Evolutionary conservation across 805 yeast genomes (phyloP).

Genomic region (Wickerhamiella hasegawae): DNA sequence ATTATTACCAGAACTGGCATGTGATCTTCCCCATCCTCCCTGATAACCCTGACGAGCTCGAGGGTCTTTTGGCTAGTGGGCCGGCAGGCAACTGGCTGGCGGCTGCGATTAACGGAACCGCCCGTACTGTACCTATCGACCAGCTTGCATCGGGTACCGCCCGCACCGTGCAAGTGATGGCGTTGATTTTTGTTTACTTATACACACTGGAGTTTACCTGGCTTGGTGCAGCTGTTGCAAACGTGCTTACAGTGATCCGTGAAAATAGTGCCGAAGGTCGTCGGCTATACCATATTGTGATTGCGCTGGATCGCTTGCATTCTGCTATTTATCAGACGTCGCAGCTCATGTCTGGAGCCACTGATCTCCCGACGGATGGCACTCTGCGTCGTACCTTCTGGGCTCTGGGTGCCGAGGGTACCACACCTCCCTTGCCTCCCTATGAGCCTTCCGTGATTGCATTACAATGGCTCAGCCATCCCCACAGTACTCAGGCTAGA

Average conservation of each 20-base stretch:
- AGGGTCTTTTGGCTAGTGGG: conserved; percentile 14
- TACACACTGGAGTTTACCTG: conserved; percentile 19
- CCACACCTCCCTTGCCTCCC: neutral
- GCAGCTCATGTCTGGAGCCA: neutral
- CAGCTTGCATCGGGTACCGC: conserved; percentile 7
- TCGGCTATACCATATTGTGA: conserved; percentile 2
- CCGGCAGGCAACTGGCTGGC: conserved; percentile 8
- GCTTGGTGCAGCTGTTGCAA: conserved; percentile 24
- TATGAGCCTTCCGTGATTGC: neutral
- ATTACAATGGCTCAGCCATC: neutral
- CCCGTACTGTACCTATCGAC: conserved; percentile 4
- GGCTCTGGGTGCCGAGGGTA: neutral
- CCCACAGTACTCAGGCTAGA: neutral
- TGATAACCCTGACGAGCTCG: conserved; percentile 19
- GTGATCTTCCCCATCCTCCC: conserved; percentile 26
- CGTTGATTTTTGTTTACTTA: conserved; percentile 21
- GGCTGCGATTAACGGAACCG: conserved; percentile 15
- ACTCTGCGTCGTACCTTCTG: neutral
- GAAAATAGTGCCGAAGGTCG: conserved; percentile 1
- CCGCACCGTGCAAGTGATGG: conserved; percentile 19
- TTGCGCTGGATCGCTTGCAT: conserved; percentile 4
- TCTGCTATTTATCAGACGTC: conserved; percentile 4
- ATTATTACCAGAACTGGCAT: conserved; percentile 24
- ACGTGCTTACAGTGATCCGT: conserved; percentile 9
- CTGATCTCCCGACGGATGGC: neutral